Conservation (phyloP, 139 green algal species). For the Ulvella scutata region DNA sequence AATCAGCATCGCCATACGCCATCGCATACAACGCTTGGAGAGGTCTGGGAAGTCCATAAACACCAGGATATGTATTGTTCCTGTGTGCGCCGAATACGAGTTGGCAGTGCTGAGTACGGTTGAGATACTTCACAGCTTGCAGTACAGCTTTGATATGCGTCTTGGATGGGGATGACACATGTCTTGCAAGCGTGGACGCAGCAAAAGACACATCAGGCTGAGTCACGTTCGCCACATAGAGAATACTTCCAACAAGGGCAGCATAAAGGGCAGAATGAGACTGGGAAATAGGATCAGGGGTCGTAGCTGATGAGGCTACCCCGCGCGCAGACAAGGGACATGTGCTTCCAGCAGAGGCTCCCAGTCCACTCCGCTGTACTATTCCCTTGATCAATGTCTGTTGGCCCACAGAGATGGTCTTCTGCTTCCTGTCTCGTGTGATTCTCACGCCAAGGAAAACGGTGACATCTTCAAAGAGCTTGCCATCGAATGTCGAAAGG, state of each 20-base stretch:
- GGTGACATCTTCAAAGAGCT: too few relatives aligned
- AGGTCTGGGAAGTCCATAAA: neutral
- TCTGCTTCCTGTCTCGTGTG: neutral
- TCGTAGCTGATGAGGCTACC: neutral
- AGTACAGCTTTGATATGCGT: neutral
- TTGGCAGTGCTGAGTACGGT: neutral
- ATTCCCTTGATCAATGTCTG: neutral
- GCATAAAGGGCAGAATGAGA: neutral
- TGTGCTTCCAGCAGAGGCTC: neutral
- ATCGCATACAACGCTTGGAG: too few relatives aligned
- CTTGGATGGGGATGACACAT: neutral
- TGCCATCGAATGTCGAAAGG: neutral
- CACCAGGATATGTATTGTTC: neutral
- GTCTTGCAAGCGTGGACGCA: neutral
- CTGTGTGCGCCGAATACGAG: neutral
- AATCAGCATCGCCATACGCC: neutral
- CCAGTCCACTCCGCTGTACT: neutral
- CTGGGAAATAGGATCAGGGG: neutral
- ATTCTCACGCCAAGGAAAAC: neutral
- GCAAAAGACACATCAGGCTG: neutral
- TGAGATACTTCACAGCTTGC: neutral
- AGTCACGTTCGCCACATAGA: neutral
- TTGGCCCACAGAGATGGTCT: neutral
- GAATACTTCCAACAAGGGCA: neutral
- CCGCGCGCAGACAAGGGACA: neutral